These are phyloP conservation scores for Vachellia collinsii DNA, from an alignment of 306 rosid species.

Conservation along the genomic window DNA sequence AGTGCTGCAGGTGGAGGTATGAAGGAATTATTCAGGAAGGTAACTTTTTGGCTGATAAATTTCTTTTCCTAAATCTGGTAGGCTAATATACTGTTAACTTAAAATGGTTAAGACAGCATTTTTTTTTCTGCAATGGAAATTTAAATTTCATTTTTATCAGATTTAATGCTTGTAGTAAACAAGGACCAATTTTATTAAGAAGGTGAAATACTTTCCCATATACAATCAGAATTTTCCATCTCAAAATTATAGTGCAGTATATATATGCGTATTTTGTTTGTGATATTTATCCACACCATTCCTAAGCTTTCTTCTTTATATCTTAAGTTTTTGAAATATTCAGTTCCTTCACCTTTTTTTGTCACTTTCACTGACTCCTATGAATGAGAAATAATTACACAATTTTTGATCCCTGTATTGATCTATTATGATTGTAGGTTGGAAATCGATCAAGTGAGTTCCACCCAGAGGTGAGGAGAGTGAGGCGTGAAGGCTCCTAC, in stretches of 20 bases:
- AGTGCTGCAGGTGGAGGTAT: conserved; percentile 98
- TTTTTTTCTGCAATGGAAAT: conserved; percentile 4
- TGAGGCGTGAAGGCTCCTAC: conserved; percentile 96
- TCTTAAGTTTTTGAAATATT: conserved; percentile 23
- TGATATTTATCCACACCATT: neutral
- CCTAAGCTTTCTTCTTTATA: neutral
- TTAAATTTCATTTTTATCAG: neutral
- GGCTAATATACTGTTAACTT: conserved; percentile 31
- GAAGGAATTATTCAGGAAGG: conserved; percentile 98
- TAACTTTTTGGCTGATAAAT: conserved; percentile 39
- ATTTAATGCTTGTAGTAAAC: conserved; percentile 1
- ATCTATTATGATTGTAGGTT: conserved; percentile 59
- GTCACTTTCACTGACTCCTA: neutral
- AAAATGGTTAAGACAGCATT: conserved; percentile 22
- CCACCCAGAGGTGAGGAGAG: conserved; percentile 94
- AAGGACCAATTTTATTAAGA: conserved; percentile 6
- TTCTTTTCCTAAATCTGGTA: conserved; percentile 2
- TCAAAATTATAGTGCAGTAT: neutral
- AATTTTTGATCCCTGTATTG: conserved; percentile 29
- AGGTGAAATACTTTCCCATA: conserved; percentile 1
- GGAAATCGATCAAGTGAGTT: conserved; percentile 99
- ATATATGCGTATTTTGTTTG: neutral
- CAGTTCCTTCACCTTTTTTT: neutral
- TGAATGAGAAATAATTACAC: conserved; percentile 32
- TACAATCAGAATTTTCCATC: neutral